Base-by-base conservation (phyloP, 164 flowering plant genomes). In the Chimonanthus salicifolius region DNA sequence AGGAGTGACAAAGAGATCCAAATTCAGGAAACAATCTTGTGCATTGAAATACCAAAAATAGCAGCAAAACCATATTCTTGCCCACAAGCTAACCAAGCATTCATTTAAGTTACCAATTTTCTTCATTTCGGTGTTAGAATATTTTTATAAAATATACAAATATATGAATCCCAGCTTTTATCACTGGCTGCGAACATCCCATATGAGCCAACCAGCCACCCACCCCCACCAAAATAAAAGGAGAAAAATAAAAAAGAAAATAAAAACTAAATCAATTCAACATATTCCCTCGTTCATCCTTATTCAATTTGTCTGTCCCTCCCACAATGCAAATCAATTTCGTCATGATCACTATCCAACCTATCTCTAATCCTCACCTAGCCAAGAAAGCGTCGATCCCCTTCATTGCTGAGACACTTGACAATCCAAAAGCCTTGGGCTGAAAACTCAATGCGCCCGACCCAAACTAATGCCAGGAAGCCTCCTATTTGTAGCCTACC, bases 391-490 rank as follows among this genome's bases (percentile, higher is more conserved):
- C 1, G 33, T 33, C 33, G 33, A 33, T 33, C 2, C 33, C 33
- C 33, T 33, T 33, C 33, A 33, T 33, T 33, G 33, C 33, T 33
- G 33, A 1, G 33, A 33, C 33, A 33, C 33, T 33, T 33, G 33
- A 33, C 33, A 33, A 33, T 33, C 1, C 33, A 33, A 33, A 33
- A 33, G 33, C 33, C 33, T 33, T 33, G 33, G 33, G 33, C 33
- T 33, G 13, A 44, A 33, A 3, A 2, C 68, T 44, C 33, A 33
- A 33, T 33, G 33, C 33, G 33, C 33, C 15, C 60, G 0, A 60
- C 13, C 49, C 43, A 3, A 60, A 62, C 62, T 58, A 68, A 65
- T 78, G 82, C 91, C 93, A 88, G 54, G 92, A 90, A 3, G 88
- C 84, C 60, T 86, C 88, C 71, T 82, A 87, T 76, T 84, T 87